phyloP scores from a whole-genome alignment of 139 green algal species.

The Micractinium conductrix region DNA sequence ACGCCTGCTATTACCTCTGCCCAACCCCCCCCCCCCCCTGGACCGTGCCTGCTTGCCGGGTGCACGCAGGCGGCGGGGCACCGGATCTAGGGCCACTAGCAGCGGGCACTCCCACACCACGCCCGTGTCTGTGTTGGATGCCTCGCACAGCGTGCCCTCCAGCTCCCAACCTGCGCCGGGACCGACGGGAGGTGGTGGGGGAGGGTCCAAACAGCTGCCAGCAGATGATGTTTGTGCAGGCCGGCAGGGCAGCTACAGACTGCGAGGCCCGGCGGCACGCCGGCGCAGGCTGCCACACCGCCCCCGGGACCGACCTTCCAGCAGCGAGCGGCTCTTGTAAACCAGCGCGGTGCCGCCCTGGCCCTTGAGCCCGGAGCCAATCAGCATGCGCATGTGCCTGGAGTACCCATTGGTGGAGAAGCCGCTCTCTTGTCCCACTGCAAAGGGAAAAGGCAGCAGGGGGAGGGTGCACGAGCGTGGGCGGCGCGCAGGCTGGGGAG shows the following conservation, averaged over 20 bases:
- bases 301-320: slow-evolving; percentile 20
- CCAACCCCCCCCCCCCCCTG: too few species aligned
- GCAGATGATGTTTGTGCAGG: too few species aligned
- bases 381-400: slow-evolving; percentile 71
- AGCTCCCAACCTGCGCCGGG: slow-evolving; percentile 59
- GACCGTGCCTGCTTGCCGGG: background rate
- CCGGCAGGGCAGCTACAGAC: too few species aligned
- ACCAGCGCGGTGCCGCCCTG: slow-evolving; percentile 73
- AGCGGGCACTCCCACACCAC: slow-evolving; percentile 79
- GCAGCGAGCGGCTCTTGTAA: slow-evolving; percentile 56
- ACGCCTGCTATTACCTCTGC: too few species aligned
- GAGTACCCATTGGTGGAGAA: slow-evolving; percentile 27
- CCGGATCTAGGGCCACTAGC: slow-evolving; percentile 50
- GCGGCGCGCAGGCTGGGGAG: too few species aligned
- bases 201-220: too few species aligned
- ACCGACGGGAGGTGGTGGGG: too few species aligned
- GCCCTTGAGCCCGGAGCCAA: slow-evolving; percentile 82
- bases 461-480: too few species aligned
- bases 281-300: too few species aligned
- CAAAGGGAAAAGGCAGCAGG: too few species aligned
- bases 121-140: slow-evolving; percentile 50
- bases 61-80: background rate
- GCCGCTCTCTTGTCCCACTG: background rate
- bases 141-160: slow-evolving; percentile 63
- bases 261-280: too few species aligned